Conservation (phyloP, 2,329 filamentous ascomycete species). For the Onygenales sp. region DNA sequence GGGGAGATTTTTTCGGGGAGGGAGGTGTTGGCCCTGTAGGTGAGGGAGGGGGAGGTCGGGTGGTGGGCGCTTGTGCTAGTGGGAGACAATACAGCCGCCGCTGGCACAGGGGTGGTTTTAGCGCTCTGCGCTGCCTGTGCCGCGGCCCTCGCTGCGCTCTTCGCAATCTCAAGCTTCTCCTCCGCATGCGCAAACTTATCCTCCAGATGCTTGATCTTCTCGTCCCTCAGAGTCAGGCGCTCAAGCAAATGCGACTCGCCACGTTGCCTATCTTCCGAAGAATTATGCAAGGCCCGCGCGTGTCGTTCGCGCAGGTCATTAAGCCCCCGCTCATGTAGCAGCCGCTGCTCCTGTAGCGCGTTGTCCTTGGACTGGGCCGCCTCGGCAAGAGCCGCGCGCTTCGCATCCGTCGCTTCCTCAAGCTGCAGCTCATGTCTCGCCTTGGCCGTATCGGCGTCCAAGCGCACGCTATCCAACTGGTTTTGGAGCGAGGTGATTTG, state of each 20-base stretch:
- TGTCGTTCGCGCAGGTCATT: slow-evolving; percentile 70
- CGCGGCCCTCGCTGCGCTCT: slow-evolving; percentile 75
- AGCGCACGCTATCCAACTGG: slow-evolving; percentile 66
- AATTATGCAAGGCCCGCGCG: slow-evolving; percentile 61
- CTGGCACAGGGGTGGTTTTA: slow-evolving; percentile 19
- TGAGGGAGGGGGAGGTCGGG: slow-evolving; percentile 38
- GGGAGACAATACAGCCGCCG: no score
- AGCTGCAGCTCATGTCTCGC: slow-evolving; percentile 75
- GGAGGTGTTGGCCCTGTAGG: slow-evolving; percentile 35
- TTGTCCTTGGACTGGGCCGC: slow-evolving; percentile 43
- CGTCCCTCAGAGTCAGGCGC: slow-evolving; percentile 68
- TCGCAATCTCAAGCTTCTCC: slow-evolving; percentile 83
- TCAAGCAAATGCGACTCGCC: slow-evolving; percentile 72
- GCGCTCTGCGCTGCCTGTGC: slow-evolving; percentile 58
- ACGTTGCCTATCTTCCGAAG: slow-evolving; percentile 71
- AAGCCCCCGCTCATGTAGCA: slow-evolving; percentile 61
- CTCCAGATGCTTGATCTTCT: slow-evolving; percentile 75
- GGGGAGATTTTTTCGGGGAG: slow-evolving; percentile 82
- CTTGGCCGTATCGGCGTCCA: slow-evolving; percentile 72
- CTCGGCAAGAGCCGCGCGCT: slow-evolving; percentile 49
- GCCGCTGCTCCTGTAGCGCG: slow-evolving; percentile 48
- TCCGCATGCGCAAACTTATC: slow-evolving; percentile 78
- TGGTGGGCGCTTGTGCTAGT: slow-evolving; percentile 25
- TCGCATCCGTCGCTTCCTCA: slow-evolving; percentile 66
- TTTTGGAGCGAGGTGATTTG: slow-evolving; percentile 62